Conservation (phyloP, 2,329 filamentous ascomycete species). For the Calonectria pseudoturangicola region DNA sequence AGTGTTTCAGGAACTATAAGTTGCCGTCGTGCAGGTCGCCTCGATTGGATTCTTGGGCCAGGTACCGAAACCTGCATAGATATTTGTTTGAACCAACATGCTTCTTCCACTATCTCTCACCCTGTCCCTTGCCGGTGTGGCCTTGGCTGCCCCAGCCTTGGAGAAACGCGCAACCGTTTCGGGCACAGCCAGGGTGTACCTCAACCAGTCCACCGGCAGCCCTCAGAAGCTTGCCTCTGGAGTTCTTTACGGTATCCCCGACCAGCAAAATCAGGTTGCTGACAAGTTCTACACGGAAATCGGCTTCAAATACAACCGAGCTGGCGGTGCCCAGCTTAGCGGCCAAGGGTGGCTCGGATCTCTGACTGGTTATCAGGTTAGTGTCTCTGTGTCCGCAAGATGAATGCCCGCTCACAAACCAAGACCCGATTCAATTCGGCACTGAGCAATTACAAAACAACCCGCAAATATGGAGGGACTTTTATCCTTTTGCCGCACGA, state of each 20-base stretch:
- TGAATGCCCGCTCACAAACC: not conserved
- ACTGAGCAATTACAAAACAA: constrained; percentile 41
- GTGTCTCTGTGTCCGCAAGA: too few relatives aligned
- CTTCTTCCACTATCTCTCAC: not conserved
- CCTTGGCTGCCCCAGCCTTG: constrained; percentile 1
- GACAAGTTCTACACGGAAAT: constrained; percentile 40
- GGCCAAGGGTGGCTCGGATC: constrained; percentile 32
- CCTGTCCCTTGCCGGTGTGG: constrained; percentile 12
- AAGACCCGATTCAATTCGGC: constrained; percentile 41
- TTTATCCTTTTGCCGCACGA: constrained; percentile 69
- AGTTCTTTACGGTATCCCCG: constrained; percentile 43
- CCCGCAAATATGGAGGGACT: constrained; percentile 59
- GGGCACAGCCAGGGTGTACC: constrained; percentile 32
- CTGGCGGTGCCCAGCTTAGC: constrained; percentile 40
- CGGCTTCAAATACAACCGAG: constrained; percentile 42
- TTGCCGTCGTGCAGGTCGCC: not conserved
- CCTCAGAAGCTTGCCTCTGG: constrained; percentile 44
- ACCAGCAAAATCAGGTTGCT: constrained; percentile 37
- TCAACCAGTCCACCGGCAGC: constrained; percentile 19
- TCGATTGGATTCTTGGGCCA: not conserved
- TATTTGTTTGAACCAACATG: not conserved
- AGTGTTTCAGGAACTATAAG: constrained; percentile 25
- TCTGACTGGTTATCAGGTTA: constrained; percentile 36
- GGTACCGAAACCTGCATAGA: not conserved
- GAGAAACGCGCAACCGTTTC: constrained; percentile 21